These are phyloP conservation scores for Aspergillus awamori DNA, from an alignment of 2,329 filamentous ascomycete species.

Conservation along the genomic window DNA sequence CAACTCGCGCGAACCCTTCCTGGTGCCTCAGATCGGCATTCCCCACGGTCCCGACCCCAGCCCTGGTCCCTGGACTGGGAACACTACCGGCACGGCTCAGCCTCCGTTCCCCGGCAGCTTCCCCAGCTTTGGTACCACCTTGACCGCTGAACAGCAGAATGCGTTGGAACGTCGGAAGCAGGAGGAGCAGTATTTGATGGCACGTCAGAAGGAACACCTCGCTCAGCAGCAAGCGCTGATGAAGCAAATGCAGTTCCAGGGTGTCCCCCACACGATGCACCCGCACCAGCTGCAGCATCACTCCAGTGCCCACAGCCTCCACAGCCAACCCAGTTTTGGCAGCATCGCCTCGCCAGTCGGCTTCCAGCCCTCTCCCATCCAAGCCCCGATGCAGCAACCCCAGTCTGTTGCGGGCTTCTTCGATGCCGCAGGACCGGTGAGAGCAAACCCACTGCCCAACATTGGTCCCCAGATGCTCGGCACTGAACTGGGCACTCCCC, in stretches of 20 bases:
- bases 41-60: slow-evolving; percentile 75
- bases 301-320: slow-evolving; percentile 90
- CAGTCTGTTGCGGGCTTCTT: slow-evolving; percentile 69
- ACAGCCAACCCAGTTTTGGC: slow-evolving; percentile 95
- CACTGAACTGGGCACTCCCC: slow-evolving; percentile 58
- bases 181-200: slow-evolving; percentile 96
- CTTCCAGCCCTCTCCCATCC: slow-evolving; percentile 64
- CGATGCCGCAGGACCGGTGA: slow-evolving; percentile 54
- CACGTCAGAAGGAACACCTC: slow-evolving; percentile 90
- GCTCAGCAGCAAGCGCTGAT: slow-evolving; percentile 81
- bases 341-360: slow-evolving; percentile 87
- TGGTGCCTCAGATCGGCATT: slow-evolving; percentile 95
- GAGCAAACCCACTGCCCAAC: slow-evolving; percentile 47
- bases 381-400: slow-evolving; percentile 58
- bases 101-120: slow-evolving; percentile 93
- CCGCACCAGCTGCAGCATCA: slow-evolving; percentile 81
- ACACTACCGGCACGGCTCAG: slow-evolving; percentile 64
- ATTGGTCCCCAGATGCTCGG: slow-evolving; percentile 47
- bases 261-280: slow-evolving; percentile 54
- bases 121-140: slow-evolving; percentile 91
- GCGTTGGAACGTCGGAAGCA: slow-evolving; percentile 95
- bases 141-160: slow-evolving; percentile 98
- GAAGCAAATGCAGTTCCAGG: slow-evolving; percentile 70
- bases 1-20: slow-evolving; percentile 94
- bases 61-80: slow-evolving; percentile 54